Base-by-base conservation (phyloP, 1,284 basidiomycete genomes). In the Phenoliferia sp. region DNA sequence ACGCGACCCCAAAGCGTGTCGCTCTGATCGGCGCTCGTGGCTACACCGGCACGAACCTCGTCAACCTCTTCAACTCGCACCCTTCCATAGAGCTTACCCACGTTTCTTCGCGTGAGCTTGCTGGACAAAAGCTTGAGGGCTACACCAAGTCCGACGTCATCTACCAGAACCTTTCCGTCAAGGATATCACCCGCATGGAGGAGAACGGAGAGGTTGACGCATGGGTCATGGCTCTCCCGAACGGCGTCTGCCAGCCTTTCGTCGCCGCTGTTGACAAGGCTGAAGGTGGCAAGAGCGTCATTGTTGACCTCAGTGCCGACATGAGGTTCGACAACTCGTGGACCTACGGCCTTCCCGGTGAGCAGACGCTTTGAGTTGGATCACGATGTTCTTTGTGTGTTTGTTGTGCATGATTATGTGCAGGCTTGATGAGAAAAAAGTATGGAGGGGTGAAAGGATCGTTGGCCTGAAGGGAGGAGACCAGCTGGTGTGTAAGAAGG, bases 261-360 rank as follows among this genome's bases (percentile, higher is more conserved):
- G 94, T 99, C 26, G 94, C 96, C 77, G 96, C 95, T 17, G 83
- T 99, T 61, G 92, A 97, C 76, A 87, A 87, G 2, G 85, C 88
- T 17, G 79, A 86, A 78, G 84, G 77, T 69, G 82, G 79, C 57
- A 86, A 84, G 77, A 90, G 87, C 76, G 91, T 90, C 50, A 83
- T 99, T 62, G 89, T 99, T 59, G 95, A 99, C 78, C 82, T 99
- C 70, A 87, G 92, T 74, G 96, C 95, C 54, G 95, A 99, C 34
- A 22, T n/a, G 28, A 50, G 62, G 57, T 99, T 99, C 79, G 92
- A 97, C 83, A 83, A 87, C 59, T 88, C 85, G 61, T 99, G 95
- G 95, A 92, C 90, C 70, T 99, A 99, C 78, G 95, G 95, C 76
- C 87, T 99, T 81, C 95, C 96, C 81, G 95, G 96, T 99, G 86